Percentiles rank a stretch among this genome's conserved stretches.
These are phyloP conservation scores for Penicillium fimorum DNA, from an alignment of 495 filamentous ascomycete species.

Conservation along the genomic window DNA sequence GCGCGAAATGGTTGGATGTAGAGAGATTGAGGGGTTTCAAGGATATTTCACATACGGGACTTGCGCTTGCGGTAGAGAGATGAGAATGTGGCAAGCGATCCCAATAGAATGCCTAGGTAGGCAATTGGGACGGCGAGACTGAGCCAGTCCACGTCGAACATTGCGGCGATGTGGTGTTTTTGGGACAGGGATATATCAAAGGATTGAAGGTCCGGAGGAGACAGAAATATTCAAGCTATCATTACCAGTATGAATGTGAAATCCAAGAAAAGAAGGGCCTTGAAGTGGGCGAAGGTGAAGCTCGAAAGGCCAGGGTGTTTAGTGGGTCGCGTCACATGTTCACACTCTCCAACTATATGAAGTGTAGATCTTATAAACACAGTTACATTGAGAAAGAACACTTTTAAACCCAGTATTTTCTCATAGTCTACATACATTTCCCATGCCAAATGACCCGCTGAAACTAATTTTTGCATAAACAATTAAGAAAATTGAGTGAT, in stretches of 20 bases:
- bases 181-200: conserved; percentile 14
- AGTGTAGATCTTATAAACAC: neutral
- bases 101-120: conserved; percentile 82
- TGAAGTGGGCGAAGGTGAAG: conserved; percentile 5
- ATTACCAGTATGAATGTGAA: neutral
- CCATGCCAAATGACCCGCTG: conserved; percentile 2
- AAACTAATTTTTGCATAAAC: neutral
- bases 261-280: neutral
- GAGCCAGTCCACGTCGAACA: conserved; percentile 68
- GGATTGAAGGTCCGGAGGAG: neutral
- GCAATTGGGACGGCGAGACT: conserved; percentile 77
- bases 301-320: conserved; percentile 33
- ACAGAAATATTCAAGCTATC: neutral
- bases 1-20: neutral
- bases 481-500: conserved; percentile 1
- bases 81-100: conserved; percentile 87
- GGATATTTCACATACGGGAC: conserved; percentile 60
- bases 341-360: neutral
- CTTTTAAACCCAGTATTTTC: neutral
- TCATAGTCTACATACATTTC: conserved; percentile 13
- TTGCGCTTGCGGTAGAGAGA: conserved; percentile 91
- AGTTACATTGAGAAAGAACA: neutral
- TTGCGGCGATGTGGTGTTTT: conserved; percentile 25
- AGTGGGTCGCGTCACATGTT: conserved; percentile 35
- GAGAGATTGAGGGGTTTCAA: neutral